Evolutionary conservation across 2,329 filamentous ascomycete genomes (phyloP), one percentile per base, ranked within the genome.

Genomic region (Phialocephala sp.): DNA sequence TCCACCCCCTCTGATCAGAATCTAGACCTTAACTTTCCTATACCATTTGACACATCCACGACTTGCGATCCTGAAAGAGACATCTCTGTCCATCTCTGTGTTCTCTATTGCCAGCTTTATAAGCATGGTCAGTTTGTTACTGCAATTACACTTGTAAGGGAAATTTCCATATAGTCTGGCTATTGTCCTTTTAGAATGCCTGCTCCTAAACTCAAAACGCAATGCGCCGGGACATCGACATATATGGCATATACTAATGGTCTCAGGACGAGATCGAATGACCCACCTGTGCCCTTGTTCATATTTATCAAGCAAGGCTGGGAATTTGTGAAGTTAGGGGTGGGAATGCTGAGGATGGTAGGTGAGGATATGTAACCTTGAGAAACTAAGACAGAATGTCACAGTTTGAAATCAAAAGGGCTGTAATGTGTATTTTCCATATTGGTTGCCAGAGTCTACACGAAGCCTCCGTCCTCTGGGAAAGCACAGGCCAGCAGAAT

Each of bases 1-100:
- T 12, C 32, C 27, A 27, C 37, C 15, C 47, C n/a, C 43, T 55
- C 62, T 59, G 35, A 62, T 50, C 15, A 41, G 45, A 6, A 52
- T 64, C n/a, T 72, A 91, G 88, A 90, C 88, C 50, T 80, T 93
- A 47, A 93, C 91, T 1, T 84, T 90, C 62, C 84, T 90, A 71
- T 93, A 94, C 78, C 91, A 93, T 76, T 82, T 91, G 67, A 92
- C 89, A 15, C 89, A 93, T 77, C 89, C 90, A 72, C 91, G 91
- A 74, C 90, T 92, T 75, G 92, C 89, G 73, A 93, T 93, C 72
- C 87, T 89, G 74, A 92, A 91, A 74, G 91, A 93, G 79, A 93
- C 91, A 0, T 88, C 88, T 56, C 90, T 90, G 11, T 91, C 90
- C n/a, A 85, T 93, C 69, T 88, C 89, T 71, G 88, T 93, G 69